Conservation (phyloP, 805 yeast genomes). For the Cyberlindnera mrakii region DNA sequence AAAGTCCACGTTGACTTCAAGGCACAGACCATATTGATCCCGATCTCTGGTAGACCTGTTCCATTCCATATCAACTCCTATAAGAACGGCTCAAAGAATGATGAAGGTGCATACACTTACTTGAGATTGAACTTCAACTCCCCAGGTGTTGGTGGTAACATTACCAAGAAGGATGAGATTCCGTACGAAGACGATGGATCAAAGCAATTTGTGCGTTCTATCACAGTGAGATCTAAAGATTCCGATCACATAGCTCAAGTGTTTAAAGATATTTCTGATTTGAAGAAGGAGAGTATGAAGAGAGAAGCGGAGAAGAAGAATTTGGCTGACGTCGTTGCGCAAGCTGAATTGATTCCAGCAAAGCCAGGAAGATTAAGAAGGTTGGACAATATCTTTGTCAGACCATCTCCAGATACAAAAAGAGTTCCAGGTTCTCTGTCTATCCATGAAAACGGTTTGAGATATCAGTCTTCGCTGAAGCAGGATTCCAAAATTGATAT, state of each 20-base stretch:
- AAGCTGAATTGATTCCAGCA: constrained; percentile 78
- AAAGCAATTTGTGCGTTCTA: constrained; percentile 78
- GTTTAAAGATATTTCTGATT: constrained; percentile 81
- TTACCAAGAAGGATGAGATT: constrained; percentile 65
- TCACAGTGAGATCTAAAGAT: constrained; percentile 85
- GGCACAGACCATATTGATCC: constrained; percentile 82
- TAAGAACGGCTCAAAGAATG: constrained; percentile 90
- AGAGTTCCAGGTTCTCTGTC: constrained; percentile 86
- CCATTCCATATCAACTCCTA: constrained; percentile 95
- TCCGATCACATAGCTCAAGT: constrained; percentile 88
- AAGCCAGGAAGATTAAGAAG: constrained; percentile 81
- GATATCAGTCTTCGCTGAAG: constrained; percentile 83
- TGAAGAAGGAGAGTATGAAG: constrained; percentile 87
- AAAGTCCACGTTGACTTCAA: constrained; percentile 83
- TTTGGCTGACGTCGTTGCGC: constrained; percentile 90
- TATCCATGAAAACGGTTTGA: constrained; percentile 92
- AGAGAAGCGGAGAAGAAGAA: constrained; percentile 87
- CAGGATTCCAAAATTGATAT: constrained; percentile 85
- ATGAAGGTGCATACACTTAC: constrained; percentile 93
- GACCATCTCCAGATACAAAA: constrained; percentile 97
- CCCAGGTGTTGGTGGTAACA: constrained; percentile 79
- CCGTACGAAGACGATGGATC: constrained; percentile 89
- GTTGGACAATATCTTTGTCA: constrained; percentile 80
- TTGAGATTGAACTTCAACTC: constrained; percentile 87
- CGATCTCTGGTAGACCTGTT: constrained; percentile 93